These are phyloP conservation scores for Neonectria sp. DNA, from an alignment of 2,329 filamentous ascomycete species.

Conservation along the genomic window DNA sequence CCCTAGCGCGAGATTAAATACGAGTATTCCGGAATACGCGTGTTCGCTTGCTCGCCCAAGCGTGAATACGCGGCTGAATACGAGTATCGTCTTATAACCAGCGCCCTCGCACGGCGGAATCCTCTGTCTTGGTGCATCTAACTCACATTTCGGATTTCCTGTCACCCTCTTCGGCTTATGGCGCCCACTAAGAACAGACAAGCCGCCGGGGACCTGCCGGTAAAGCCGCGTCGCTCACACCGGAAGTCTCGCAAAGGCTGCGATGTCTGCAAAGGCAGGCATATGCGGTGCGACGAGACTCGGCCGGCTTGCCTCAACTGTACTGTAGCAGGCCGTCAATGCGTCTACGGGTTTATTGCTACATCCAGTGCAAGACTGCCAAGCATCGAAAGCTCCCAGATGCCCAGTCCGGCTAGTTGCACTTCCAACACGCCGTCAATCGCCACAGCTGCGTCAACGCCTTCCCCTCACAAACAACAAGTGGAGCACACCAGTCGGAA, in stretches of 20 bases:
- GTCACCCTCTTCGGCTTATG: background rate
- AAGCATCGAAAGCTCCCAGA: background rate
- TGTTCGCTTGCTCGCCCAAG: background rate
- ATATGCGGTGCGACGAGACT: slow-evolving; percentile 34
- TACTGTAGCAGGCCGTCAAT: slow-evolving; percentile 18
- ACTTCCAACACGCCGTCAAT: background rate
- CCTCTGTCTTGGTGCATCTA: background rate
- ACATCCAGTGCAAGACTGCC: background rate
- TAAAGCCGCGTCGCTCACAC: slow-evolving; percentile 29
- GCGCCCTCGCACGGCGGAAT: background rate
- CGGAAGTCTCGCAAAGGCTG: slow-evolving; percentile 37
- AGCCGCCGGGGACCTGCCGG: background rate
- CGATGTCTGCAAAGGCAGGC: slow-evolving; percentile 30
- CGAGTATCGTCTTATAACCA: slow-evolving; percentile 9
- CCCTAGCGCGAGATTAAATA: background rate
- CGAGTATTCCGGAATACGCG: slow-evolving; percentile 1
- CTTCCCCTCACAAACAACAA: background rate
- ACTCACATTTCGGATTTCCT: background rate
- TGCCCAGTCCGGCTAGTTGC: background rate
- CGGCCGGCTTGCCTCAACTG: slow-evolving; percentile 30
- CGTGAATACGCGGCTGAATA: background rate
- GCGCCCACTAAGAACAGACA: background rate
- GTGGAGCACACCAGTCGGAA: no score
- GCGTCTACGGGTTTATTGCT: background rate
- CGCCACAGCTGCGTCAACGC: background rate